phyloP scores from a whole-genome alignment of 176 grass and related monocot genomes.

The Pontederia crassipes region DNA sequence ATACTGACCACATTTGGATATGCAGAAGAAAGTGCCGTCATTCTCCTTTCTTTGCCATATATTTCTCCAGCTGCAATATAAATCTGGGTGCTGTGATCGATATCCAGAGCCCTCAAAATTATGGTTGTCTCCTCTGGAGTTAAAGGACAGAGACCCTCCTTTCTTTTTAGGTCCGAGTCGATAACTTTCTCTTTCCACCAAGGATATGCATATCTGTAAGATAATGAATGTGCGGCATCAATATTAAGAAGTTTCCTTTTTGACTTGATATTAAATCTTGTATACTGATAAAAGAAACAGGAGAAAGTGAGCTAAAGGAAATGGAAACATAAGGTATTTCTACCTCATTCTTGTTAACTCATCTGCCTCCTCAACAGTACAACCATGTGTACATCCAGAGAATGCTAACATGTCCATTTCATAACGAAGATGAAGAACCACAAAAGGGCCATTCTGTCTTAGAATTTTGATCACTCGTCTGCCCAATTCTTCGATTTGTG shows the following conservation, averaged over 20 bases:
- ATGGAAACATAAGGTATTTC: neutral
- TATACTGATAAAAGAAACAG: no score
- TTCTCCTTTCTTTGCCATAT: constrained; percentile 58
- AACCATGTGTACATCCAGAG: constrained; percentile 91
- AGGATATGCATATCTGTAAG: constrained; percentile 73
- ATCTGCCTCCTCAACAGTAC: constrained; percentile 66
- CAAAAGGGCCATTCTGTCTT: constrained; percentile 65
- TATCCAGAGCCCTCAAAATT: constrained; percentile 68
- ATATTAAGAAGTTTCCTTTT: neutral
- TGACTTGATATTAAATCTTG: no score
- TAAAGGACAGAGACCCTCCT: constrained; percentile 81
- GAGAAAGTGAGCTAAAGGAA: neutral
- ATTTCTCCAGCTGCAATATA: constrained; percentile 96
- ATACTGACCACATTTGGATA: constrained; percentile 70
- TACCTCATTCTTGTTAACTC: constrained; percentile 85
- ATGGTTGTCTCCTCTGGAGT: constrained; percentile 87
- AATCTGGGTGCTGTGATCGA: constrained; percentile 75
- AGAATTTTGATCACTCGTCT: constrained; percentile 65
- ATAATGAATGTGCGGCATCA: neutral
- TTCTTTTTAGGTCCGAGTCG: constrained; percentile 71
- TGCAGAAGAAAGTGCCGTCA: constrained; percentile 60
- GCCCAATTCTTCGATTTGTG: constrained; percentile 80
- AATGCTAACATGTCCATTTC: constrained; percentile 99
- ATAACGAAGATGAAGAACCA: constrained; percentile 94
- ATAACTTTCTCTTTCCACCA: constrained; percentile 99